Percentiles rank a stretch among this genome's conserved stretches.
phyloP scores from a whole-genome alignment of 164 flowering plant genomes.

The Vitis rotundifolia region DNA sequence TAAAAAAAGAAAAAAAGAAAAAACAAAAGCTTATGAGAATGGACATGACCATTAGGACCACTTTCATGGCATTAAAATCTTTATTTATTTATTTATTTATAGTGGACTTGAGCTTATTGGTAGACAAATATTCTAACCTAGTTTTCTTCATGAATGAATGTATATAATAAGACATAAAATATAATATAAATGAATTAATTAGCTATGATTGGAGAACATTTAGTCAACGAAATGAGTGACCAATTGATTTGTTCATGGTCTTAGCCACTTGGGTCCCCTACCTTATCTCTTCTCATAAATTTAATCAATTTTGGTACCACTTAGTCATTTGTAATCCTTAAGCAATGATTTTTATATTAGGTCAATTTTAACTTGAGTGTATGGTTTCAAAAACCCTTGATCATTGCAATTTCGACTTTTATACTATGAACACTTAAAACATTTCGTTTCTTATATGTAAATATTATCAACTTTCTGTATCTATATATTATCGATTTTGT shows the following conservation, averaged over 20 bases:
- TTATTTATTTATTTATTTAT: background rate
- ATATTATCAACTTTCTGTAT: no score
- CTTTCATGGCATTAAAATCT: background rate
- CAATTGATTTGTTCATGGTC: background rate
- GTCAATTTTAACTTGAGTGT: no score
- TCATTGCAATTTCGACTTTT: no score
- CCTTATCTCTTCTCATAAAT: conserved; percentile 19
- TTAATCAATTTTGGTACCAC: background rate
- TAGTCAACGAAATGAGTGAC: conserved; percentile 17
- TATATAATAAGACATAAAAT: background rate
- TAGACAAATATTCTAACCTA: conserved; percentile 22
- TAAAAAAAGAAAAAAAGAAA: no score
- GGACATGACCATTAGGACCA: background rate
- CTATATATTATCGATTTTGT: no score
- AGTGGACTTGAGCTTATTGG: conserved; percentile 19
- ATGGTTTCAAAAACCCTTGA: no score
- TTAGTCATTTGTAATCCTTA: no score
- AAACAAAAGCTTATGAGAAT: background rate
- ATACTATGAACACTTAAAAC: no score
- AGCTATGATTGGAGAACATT: conserved; percentile 8
- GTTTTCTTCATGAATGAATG: background rate
- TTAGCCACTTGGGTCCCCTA: conserved; percentile 4
- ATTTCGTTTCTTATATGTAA: no score
- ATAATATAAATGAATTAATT: background rate
- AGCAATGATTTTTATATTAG: no score